A percentile compares a stretch with the other conserved stretches of the same genome.
These are phyloP conservation scores for Pigoraptor vietnamica DNA, from an alignment of 78 protist genomes.

Conservation along the genomic window DNA sequence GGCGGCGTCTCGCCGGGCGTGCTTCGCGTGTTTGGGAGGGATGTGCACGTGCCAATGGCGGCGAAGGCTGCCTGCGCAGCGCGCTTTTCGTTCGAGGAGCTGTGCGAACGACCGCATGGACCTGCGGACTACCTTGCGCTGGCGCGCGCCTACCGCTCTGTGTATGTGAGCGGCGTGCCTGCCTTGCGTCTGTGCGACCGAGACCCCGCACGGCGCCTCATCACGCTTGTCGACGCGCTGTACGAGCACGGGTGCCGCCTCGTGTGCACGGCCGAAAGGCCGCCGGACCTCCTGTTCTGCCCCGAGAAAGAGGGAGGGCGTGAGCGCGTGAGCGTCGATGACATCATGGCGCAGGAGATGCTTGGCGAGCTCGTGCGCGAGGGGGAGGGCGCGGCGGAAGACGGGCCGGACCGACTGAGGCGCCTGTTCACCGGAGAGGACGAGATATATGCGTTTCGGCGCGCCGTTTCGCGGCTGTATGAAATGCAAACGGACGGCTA, in stretches of 20 bases:
- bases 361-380: neutral
- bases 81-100: neutral
- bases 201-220: constrained; percentile 69
- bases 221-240: constrained; percentile 70
- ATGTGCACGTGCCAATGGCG: neutral
- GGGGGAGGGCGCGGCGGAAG: too few relatives aligned
- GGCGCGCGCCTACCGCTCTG: constrained; percentile 52
- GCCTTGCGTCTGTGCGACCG: constrained; percentile 36
- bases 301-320: neutral
- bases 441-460: constrained; percentile 62
- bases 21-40: neutral
- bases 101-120: constrained; percentile 6
- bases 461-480: constrained; percentile 65
- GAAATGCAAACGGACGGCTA: constrained; percentile 73
- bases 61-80: neutral
- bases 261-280: neutral
- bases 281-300: neutral
- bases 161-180: constrained; percentile 59
- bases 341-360: neutral
- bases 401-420: constrained; percentile 3
- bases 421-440: constrained; percentile 61
- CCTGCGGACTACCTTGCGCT: constrained; percentile 76
- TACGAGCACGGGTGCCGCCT: constrained; percentile 55
- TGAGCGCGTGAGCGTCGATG: neutral
- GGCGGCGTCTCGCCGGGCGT: neutral